These are phyloP conservation scores for Penicillium sp. DNA, from an alignment of 2,329 filamentous ascomycete genomes.

Conservation along the genomic window DNA sequence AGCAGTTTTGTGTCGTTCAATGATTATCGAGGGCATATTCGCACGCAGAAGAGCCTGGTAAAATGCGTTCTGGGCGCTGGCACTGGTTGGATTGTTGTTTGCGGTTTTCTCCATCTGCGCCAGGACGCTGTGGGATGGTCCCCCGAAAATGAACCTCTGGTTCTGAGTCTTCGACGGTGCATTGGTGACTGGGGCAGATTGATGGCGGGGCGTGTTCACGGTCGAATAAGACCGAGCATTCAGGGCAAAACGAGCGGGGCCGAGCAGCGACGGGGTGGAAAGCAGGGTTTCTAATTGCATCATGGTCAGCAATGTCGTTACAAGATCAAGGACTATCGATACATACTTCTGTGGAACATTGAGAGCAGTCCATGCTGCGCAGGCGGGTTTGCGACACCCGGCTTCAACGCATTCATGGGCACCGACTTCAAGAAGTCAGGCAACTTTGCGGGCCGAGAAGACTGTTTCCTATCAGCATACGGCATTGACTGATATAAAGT, in stretches of 20 bases:
- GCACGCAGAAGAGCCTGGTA: constrained; percentile 86
- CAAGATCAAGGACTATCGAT: neutral
- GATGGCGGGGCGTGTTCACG: constrained; percentile 8
- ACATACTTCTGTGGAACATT: constrained; percentile 19
- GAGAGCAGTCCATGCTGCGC: constrained; percentile 16
- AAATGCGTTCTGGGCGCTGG: constrained; percentile 84
- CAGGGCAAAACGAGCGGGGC: too few species aligned
- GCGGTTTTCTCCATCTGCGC: constrained; percentile 84
- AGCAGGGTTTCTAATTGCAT: constrained; percentile 13
- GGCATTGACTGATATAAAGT: neutral
- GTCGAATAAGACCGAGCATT: constrained; percentile 34
- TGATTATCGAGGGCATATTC: constrained; percentile 86
- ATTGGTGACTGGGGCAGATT: constrained; percentile 18
- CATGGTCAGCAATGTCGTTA: constrained; percentile 1
- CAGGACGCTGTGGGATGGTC: constrained; percentile 54
- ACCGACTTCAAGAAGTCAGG: constrained; percentile 27
- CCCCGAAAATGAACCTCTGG: constrained; percentile 38
- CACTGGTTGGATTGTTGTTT: constrained; percentile 84
- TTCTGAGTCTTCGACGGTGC: constrained; percentile 31
- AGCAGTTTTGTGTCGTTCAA: constrained; percentile 82
- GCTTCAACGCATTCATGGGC: constrained; percentile 23
- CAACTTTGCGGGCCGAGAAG: constrained; percentile 11
- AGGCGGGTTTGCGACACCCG: constrained; percentile 16
- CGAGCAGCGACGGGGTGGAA: constrained; percentile 17
- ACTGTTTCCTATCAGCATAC: constrained; percentile 9